Percentiles rank a stretch among this genome's conserved stretches.
Evolutionary conservation across 371 early-diverging fungal genomes (phyloP).

Genomic region (Parasitella parasitica): DNA sequence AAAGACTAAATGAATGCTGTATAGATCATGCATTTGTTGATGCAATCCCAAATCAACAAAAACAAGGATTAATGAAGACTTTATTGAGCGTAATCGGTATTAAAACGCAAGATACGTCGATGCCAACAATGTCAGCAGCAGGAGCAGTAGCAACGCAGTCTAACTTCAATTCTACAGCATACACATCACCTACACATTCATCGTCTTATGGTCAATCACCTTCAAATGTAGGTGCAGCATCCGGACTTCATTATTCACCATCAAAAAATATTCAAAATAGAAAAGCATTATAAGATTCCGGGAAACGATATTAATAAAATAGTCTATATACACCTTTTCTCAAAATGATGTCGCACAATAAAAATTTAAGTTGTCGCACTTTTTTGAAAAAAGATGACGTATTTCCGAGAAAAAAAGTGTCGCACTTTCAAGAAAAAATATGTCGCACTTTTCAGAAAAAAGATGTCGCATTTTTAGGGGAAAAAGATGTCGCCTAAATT

Average conservation of each 20-base stretch:
- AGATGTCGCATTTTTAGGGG: neutral
- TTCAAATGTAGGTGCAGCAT: constrained; percentile 3
- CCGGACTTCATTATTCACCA: constrained; percentile 11
- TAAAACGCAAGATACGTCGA: constrained; percentile 16
- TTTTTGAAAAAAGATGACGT: too few species aligned
- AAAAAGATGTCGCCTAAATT: too few species aligned
- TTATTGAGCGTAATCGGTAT: constrained; percentile 14
- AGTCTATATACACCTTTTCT: neutral
- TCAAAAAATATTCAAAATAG: constrained; percentile 18
- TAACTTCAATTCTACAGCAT: neutral
- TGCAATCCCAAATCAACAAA: constrained; percentile 14
- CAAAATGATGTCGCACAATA: neutral
- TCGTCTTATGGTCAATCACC: neutral
- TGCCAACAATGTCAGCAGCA: neutral
- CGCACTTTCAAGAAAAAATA: neutral
- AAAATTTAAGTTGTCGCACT: neutral
- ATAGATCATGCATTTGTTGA: constrained; percentile 20
- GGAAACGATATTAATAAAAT: constrained; percentile 46
- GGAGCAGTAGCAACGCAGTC: too few species aligned
- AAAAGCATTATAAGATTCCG: constrained; percentile 12
- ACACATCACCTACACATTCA: neutral
- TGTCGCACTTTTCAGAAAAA: neutral
- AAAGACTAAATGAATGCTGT: neutral
- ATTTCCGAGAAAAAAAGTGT: too few species aligned
- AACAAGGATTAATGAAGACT: constrained; percentile 23